Conservation (phyloP, 2,329 filamentous ascomycete species). For the Calonectria naviculata region DNA sequence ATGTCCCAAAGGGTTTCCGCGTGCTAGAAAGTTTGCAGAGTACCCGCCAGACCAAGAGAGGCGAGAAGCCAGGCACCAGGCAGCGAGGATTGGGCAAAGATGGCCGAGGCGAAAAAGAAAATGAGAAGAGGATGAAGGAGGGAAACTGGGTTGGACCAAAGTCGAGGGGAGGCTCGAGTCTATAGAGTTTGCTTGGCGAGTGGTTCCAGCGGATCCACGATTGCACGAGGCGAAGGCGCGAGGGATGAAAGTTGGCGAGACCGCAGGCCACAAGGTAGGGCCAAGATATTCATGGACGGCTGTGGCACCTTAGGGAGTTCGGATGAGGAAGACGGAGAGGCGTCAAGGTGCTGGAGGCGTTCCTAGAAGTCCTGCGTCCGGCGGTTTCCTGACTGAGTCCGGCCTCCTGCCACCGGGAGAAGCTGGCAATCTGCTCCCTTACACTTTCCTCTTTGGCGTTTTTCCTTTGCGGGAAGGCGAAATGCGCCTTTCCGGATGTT, state of each 20-base stretch:
- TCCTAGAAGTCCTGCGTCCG: constrained; percentile 17
- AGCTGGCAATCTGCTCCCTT: background rate
- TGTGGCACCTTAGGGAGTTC: constrained; percentile 13
- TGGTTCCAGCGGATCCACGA: constrained; percentile 20
- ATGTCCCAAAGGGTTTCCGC: background rate
- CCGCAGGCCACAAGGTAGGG: constrained; percentile 8
- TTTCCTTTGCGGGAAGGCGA: constrained; percentile 17
- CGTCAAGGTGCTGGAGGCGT: constrained; percentile 24
- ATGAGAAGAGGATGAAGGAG: background rate
- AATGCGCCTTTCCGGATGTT: constrained; percentile 8
- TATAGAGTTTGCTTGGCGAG: constrained; percentile 20
- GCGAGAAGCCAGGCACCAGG: constrained; percentile 18
- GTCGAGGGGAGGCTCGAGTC: constrained; percentile 10
- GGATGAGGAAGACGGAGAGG: constrained; percentile 7
- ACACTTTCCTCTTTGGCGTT: background rate
- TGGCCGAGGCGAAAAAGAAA: background rate
- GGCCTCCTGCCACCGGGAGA: constrained; percentile 9
- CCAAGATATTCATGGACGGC: constrained; percentile 22
- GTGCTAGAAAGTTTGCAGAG: constrained; percentile 13
- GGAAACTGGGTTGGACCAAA: background rate
- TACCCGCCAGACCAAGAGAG: constrained; percentile 10
- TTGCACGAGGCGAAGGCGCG: constrained; percentile 2
- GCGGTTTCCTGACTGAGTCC: constrained; percentile 18
- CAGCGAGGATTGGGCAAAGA: constrained; percentile 19
- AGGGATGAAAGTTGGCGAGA: constrained; percentile 17